A percentile compares a stretch with the other conserved stretches of the same genome.
Evolutionary conservation across 2,329 filamentous ascomycete genomes (phyloP).

Genomic region (Penicillium brasilianum): DNA sequence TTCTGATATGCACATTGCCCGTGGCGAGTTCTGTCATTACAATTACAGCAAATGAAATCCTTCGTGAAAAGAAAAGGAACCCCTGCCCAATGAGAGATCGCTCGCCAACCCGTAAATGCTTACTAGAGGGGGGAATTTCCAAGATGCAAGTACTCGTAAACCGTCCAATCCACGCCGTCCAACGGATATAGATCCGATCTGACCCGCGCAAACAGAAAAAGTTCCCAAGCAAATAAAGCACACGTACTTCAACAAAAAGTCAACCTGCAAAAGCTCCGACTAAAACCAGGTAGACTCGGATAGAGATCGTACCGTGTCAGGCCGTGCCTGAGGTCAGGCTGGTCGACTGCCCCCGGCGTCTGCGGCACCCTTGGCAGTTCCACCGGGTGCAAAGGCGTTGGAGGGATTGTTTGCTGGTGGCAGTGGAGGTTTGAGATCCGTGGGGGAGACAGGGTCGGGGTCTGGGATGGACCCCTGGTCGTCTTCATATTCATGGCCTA

Average conservation of each 20-base stretch:
- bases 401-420: constrained; percentile 61
- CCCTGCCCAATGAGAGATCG: constrained; percentile 15
- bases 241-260: constrained; percentile 3
- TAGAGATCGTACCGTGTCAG: background rate
- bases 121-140: constrained; percentile 33
- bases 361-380: constrained; percentile 30
- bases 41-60: constrained; percentile 24
- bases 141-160: constrained; percentile 27
- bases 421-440: constrained; percentile 71
- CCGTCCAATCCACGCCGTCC: constrained; percentile 9
- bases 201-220: constrained; percentile 2
- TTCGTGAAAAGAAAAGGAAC: constrained; percentile 1
- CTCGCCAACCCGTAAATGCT: constrained; percentile 22
- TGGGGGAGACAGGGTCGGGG: constrained; percentile 52
- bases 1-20: constrained; percentile 25
- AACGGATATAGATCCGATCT: background rate
- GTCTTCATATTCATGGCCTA: constrained; percentile 57
- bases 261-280: background rate
- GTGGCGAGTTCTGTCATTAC: constrained; percentile 23
- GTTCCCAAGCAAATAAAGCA: constrained; percentile 11
- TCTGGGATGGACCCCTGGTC: constrained; percentile 50
- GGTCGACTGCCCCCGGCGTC: constrained; percentile 40
- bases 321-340: constrained; percentile 32
- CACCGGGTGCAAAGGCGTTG: constrained; percentile 24
- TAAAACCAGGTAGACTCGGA: background rate